phyloP scores from a whole-genome alignment of 129 eudicot species.

The Heracleum sosnowskyi region DNA sequence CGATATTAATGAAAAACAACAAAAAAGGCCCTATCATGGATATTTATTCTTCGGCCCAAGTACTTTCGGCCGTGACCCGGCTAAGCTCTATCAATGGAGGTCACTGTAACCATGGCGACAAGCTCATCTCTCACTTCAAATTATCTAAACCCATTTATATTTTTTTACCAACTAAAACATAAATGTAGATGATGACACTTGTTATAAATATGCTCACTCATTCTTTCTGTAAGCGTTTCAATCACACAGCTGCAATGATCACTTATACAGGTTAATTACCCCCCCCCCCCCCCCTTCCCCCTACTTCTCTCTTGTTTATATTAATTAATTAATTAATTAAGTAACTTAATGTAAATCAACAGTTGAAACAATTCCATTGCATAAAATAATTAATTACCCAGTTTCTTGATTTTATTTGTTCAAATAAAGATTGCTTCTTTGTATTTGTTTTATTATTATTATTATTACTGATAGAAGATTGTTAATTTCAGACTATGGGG shows the following conservation, averaged over 20 bases:
- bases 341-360: not conserved
- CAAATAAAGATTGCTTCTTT: not conserved
- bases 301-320: not conserved
- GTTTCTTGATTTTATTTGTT: not conserved
- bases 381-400: not conserved
- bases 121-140: not conserved
- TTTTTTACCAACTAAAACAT: not conserved
- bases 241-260: constrained; percentile 18
- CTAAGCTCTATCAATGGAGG: too few species aligned
- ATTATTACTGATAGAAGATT: not conserved
- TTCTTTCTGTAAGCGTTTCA: constrained; percentile 16
- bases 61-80: too few species aligned
- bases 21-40: too few species aligned
- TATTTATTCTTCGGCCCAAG: too few species aligned
- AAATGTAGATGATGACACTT: constrained; percentile 5
- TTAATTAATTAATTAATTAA: not conserved
- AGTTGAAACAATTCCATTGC: not conserved
- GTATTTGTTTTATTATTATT: not conserved
- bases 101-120: too few species aligned
- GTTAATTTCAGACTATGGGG: constrained; percentile 35
- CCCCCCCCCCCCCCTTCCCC: too few species aligned
- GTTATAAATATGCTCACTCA: constrained; percentile 9
- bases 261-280: constrained; percentile 25
- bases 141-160: not conserved
- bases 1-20: too few species aligned